Conservation (phyloP, 1,139 yeast species). For the Pichia sp. region DNA sequence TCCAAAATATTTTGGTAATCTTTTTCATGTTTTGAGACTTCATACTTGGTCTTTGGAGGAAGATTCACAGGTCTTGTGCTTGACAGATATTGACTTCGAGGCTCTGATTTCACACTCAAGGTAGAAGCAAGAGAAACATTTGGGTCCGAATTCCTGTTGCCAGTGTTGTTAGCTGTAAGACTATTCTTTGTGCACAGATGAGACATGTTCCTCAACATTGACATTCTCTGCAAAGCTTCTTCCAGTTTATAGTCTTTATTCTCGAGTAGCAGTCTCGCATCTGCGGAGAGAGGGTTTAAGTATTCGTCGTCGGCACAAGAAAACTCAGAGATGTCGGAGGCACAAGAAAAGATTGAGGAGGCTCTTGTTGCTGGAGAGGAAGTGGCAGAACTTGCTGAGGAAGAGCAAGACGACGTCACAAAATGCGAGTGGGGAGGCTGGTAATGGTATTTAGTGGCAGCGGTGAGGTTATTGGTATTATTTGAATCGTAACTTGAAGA, state of each 20-base stretch:
- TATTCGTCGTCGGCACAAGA: constrained; percentile 30
- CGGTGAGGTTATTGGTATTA: background rate
- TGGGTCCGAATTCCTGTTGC: background rate
- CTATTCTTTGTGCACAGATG: constrained; percentile 7
- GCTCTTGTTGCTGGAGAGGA: constrained; percentile 39
- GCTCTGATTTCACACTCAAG: constrained; percentile 11
- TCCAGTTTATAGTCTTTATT: constrained; percentile 39
- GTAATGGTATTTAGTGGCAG: background rate
- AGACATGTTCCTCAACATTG: constrained; percentile 25
- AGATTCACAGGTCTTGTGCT: constrained; percentile 61
- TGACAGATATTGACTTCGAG: constrained; percentile 34
- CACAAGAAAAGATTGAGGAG: constrained; percentile 39
- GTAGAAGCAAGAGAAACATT: background rate
- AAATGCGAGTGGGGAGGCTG: background rate
- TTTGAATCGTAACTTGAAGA: background rate
- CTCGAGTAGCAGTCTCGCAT: constrained; percentile 47
- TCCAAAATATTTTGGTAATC: constrained; percentile 51
- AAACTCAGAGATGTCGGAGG: constrained; percentile 27
- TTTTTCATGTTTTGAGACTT: constrained; percentile 50
- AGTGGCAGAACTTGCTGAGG: constrained; percentile 15
- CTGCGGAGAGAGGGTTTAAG: constrained; percentile 33
- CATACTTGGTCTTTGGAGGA: constrained; percentile 60
- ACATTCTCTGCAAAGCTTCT: constrained; percentile 38
- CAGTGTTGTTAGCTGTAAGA: background rate
- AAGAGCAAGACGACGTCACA: constrained; percentile 6